A percentile compares a stretch with the other conserved stretches of the same genome.
These are phyloP conservation scores for Phoma sp. DNA, from an alignment of 2,329 filamentous ascomycete species.

Conservation along the genomic window DNA sequence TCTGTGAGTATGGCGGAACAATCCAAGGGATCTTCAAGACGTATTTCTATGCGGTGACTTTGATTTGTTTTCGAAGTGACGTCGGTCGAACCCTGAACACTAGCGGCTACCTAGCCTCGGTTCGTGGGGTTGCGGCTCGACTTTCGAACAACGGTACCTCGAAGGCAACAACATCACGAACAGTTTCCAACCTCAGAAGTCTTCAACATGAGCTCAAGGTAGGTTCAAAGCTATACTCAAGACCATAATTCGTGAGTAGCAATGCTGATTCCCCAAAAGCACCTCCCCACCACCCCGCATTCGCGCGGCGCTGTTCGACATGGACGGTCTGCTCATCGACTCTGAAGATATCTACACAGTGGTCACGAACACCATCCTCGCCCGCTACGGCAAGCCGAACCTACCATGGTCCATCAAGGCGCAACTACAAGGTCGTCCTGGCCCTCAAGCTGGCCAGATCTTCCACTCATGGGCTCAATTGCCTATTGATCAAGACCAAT, in stretches of 20 bases:
- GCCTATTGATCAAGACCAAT: conserved; percentile 75
- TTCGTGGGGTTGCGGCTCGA: conserved; percentile 29
- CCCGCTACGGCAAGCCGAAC: conserved; percentile 71
- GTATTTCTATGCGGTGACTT: conserved; percentile 1
- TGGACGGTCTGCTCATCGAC: conserved; percentile 95
- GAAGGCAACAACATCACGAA: background rate
- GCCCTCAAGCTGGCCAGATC: conserved; percentile 64
- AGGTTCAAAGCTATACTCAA: background rate
- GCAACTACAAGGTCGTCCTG: conserved; percentile 73
- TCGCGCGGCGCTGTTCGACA: conserved; percentile 94
- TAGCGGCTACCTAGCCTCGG: conserved; percentile 24
- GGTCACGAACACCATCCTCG: conserved; percentile 82
- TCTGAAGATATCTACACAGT: conserved; percentile 89
- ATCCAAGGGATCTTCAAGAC: background rate
- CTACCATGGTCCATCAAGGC: conserved; percentile 97
- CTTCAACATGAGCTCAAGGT: conserved; percentile 26
- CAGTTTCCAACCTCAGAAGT: background rate
- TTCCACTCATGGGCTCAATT: conserved; percentile 85
- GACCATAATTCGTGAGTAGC: background rate
- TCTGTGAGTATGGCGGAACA: background rate
- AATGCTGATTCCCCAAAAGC: conserved; percentile 5
- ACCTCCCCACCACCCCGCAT: conserved; percentile 67
- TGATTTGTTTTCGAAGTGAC: conserved; percentile 32
- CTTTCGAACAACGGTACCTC: background rate
- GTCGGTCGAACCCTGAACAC: conserved; percentile 21